Evolutionary conservation across 2,329 filamentous ascomycete genomes (phyloP).

Genomic region (Sordariomycetes sp.): DNA sequence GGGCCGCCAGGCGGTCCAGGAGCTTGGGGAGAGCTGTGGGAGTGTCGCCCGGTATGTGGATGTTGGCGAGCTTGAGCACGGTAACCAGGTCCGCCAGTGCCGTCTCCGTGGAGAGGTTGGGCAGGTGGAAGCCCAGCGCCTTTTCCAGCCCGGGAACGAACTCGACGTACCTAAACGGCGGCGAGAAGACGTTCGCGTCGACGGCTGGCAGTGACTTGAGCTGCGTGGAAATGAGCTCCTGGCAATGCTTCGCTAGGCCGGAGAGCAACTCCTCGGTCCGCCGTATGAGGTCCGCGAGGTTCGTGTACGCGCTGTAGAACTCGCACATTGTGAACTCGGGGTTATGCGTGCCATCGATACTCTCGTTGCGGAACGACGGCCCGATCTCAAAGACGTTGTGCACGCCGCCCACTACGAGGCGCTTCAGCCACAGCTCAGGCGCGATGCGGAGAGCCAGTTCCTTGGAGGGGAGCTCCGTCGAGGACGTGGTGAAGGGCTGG

Average conservation of each 20-base stretch:
- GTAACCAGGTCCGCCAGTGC: slow-evolving; percentile 45
- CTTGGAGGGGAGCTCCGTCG: slow-evolving; percentile 62
- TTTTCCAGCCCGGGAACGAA: slow-evolving; percentile 72
- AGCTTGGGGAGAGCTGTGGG: slow-evolving; percentile 48
- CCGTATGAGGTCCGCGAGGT: slow-evolving; percentile 58
- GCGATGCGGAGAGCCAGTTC: slow-evolving; percentile 74
- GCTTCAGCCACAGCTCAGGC: slow-evolving; percentile 89
- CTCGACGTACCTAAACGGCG: slow-evolving; percentile 55
- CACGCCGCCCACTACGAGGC: slow-evolving; percentile 78
- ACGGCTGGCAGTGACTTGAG: slow-evolving; percentile 33
- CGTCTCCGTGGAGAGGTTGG: slow-evolving; percentile 40
- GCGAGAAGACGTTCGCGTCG: slow-evolving; percentile 23
- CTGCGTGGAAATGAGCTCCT: slow-evolving; percentile 26
- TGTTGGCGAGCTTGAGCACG: slow-evolving; percentile 40
- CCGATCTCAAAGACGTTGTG: slow-evolving; percentile 89
- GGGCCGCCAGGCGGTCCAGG: slow-evolving; percentile 66
- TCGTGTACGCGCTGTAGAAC: slow-evolving; percentile 82
- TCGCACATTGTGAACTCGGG: slow-evolving; percentile 97
- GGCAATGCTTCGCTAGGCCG: slow-evolving; percentile 40
- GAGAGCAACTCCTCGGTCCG: slow-evolving; percentile 62
- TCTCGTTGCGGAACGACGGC: slow-evolving; percentile 85
- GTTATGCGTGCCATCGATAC: slow-evolving; percentile 83
- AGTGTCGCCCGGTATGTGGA: slow-evolving; percentile 53
- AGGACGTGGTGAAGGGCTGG: slow-evolving; percentile 69
- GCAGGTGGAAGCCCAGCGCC: slow-evolving; percentile 50